Conservation (phyloP, 805 yeast species). For the Saturnispora ahearnii region DNA sequence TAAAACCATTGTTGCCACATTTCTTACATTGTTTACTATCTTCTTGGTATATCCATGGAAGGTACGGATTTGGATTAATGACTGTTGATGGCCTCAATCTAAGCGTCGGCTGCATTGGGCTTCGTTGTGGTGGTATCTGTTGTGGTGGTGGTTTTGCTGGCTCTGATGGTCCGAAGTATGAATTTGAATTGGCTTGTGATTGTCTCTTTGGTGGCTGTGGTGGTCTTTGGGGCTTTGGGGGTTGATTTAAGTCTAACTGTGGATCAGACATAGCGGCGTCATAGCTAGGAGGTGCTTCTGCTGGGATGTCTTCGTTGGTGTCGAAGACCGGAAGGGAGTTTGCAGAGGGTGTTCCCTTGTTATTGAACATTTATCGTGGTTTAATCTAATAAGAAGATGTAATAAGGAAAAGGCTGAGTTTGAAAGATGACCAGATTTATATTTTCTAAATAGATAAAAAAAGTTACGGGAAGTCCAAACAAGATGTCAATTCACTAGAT, state of each 20-base stretch:
- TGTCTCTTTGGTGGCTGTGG: slow-evolving; percentile 6
- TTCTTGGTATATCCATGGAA: slow-evolving; percentile 61
- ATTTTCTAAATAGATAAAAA: too few species aligned
- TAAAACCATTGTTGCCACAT: slow-evolving; percentile 67
- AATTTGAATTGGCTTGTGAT: slow-evolving; percentile 4
- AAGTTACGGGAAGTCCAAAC: too few species aligned
- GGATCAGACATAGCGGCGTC: slow-evolving; percentile 30
- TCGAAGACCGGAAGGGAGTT: slow-evolving; percentile 9
- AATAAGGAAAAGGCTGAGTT: background rate
- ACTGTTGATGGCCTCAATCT: slow-evolving; percentile 11
- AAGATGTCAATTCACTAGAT: too few species aligned
- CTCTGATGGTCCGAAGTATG: slow-evolving; percentile 5
- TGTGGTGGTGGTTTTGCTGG: background rate
- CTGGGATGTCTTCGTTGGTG: slow-evolving; percentile 12
- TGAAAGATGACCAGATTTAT: background rate
- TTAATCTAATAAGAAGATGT: background rate
- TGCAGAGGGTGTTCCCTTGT: slow-evolving; percentile 6
- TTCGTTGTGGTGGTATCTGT: background rate
- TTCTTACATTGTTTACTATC: slow-evolving; percentile 49
- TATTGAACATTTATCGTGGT: background rate
- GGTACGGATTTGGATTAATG: slow-evolving; percentile 30
- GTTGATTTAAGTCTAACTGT: slow-evolving; percentile 2
- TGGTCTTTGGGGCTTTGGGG: background rate
- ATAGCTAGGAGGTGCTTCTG: slow-evolving; percentile 38
- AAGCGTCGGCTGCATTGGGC: background rate